Evolutionary conservation across 768 basidiomycete genomes (phyloP).

Genomic region (Termitomyces sp.): DNA sequence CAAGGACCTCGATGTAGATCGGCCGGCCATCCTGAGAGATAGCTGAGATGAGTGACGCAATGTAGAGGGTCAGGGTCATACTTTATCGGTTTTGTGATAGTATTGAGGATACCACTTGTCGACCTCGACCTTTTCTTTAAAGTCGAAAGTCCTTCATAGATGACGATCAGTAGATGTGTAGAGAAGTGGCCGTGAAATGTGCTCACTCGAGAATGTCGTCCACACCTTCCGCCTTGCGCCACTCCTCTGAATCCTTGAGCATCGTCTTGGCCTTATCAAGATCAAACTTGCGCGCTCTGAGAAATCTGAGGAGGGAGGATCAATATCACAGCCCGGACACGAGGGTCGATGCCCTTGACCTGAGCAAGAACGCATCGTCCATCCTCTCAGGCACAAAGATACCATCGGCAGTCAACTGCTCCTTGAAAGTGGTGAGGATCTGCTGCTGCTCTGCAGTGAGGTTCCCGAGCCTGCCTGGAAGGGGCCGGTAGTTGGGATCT

Average conservation of each 20-base stretch:
- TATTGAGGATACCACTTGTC: constrained; percentile 94
- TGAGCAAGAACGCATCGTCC: constrained; percentile 30
- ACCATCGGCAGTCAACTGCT: constrained; percentile 57
- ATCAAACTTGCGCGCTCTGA: constrained; percentile 93
- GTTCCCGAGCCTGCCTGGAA: constrained; percentile 77
- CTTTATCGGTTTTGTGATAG: constrained; percentile 96
- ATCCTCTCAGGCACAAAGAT: constrained; percentile 59
- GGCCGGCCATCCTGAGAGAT: constrained; percentile 81
- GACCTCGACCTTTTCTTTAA: constrained; percentile 77
- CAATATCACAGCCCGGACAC: not conserved
- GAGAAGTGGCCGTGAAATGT: not conserved
- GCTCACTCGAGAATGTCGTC: constrained; percentile 68
- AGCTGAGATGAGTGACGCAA: constrained; percentile 1
- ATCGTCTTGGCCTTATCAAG: constrained; percentile 77
- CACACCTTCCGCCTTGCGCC: constrained; percentile 84
- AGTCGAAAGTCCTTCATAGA: constrained; percentile 69
- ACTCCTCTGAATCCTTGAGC: constrained; percentile 78
- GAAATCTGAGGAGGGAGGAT: constrained; percentile 51
- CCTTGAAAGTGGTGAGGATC: constrained; percentile 63
- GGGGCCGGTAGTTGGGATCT: constrained; percentile 59
- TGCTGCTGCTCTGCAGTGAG: constrained; percentile 56
- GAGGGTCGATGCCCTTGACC: not conserved
- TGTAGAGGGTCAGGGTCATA: constrained; percentile 24
- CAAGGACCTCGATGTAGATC: constrained; percentile 91
- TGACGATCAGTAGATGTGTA: not conserved